Evolutionary conservation across 2,329 filamentous ascomycete species (phyloP).

Genomic region (Geoglossum cookeanum): DNA sequence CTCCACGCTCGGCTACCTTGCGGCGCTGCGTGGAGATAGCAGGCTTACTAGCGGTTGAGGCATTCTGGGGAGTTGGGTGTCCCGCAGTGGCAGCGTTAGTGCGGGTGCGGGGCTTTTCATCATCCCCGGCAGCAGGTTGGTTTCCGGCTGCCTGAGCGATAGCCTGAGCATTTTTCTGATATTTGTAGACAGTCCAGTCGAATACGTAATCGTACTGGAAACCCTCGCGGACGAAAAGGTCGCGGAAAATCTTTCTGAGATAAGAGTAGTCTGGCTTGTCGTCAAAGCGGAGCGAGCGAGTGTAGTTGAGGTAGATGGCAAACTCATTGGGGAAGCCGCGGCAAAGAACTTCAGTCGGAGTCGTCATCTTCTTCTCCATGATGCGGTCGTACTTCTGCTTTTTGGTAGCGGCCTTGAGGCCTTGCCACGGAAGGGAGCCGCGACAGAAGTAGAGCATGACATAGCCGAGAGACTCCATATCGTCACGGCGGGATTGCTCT

Average conservation of each 20-base stretch:
- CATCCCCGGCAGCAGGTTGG: constrained; percentile 44
- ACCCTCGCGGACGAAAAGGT: constrained; percentile 93
- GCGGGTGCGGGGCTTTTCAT: constrained; percentile 54
- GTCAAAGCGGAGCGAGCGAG: constrained; percentile 91
- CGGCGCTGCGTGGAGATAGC: constrained; percentile 58
- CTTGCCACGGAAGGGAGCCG: constrained; percentile 96
- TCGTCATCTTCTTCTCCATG: constrained; percentile 99
- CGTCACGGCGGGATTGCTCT: constrained; percentile 97
- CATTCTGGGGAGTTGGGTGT: constrained; percentile 31
- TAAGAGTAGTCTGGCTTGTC: constrained; percentile 99
- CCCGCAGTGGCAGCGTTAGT: constrained; percentile 46
- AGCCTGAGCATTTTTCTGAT: constrained; percentile 96
- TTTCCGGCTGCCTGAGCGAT: constrained; percentile 65
- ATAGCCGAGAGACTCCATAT: constrained; percentile 97
- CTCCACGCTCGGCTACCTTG: constrained; percentile 60
- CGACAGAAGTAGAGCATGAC: constrained; percentile 99
- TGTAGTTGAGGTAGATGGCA: constrained; percentile 99
- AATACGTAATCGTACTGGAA: constrained; percentile 99
- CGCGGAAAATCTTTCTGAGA: constrained; percentile 98
- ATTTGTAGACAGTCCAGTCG: constrained; percentile 99
- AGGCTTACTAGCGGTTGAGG: constrained; percentile 45
- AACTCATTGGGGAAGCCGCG: constrained; percentile 99
- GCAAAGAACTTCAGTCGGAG: constrained; percentile 93
- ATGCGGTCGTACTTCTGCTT: constrained; percentile 99
- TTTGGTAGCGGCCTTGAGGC: constrained; percentile 94